These are phyloP conservation scores for Bruguiera parviflora DNA, from an alignment of 345 rosid genomes.

Conservation along the genomic window DNA sequence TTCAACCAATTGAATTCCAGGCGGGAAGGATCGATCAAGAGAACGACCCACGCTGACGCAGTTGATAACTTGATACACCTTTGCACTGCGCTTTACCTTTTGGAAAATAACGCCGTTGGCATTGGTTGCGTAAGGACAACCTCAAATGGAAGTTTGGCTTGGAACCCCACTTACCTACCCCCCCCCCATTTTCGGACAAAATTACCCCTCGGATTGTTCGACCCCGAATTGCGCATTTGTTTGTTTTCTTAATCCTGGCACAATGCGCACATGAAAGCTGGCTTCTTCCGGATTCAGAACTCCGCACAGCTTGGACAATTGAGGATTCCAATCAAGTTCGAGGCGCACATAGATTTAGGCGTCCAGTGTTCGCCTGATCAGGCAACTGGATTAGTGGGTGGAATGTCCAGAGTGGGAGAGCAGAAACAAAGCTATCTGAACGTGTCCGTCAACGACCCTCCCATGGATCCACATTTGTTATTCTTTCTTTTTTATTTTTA, in stretches of 20 bases:
- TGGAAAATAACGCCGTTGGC: slow-evolving; percentile 25
- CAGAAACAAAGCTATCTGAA: not conserved
- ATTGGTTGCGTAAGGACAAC: not conserved
- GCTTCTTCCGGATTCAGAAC: not conserved
- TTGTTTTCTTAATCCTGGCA: not conserved
- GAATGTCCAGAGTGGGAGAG: not conserved
- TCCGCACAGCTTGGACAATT: not conserved
- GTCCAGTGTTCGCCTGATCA: too few relatives aligned
- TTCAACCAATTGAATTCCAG: too few relatives aligned
- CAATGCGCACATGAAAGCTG: not conserved
- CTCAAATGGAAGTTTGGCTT: not conserved
- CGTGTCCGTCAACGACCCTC: slow-evolving; percentile 22
- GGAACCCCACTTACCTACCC: slow-evolving; percentile 30
- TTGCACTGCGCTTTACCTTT: not conserved
- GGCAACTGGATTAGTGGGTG: not conserved
- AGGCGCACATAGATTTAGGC: too few relatives aligned
- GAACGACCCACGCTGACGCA: too few relatives aligned
- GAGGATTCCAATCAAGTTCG: not conserved
- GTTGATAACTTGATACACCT: not conserved
- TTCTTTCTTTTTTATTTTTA: not conserved
- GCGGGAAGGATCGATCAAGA: too few relatives aligned
- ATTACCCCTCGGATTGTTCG: not conserved
- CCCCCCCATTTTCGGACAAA: slow-evolving; percentile 26
- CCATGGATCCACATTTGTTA: not conserved
- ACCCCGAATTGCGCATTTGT: not conserved